phyloP scores from a whole-genome alignment of 768 basidiomycete species.

The Tricholoma flavovirens region DNA sequence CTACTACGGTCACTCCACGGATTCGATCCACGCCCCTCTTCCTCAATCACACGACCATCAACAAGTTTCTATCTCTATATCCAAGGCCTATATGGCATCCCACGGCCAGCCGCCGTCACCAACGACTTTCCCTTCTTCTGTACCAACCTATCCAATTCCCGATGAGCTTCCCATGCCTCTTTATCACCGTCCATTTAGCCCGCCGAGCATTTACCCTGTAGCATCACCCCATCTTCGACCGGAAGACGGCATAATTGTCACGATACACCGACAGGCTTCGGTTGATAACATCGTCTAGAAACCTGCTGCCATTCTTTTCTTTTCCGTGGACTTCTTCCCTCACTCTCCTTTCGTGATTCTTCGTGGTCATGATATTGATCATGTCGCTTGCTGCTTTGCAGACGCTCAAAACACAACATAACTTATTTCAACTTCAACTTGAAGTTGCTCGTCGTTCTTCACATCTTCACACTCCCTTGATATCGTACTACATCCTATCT shows the following conservation, averaged over 20 bases:
- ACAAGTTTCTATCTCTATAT: neutral
- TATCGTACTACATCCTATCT: neutral
- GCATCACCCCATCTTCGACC: constrained; percentile 1
- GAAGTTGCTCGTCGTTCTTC: neutral
- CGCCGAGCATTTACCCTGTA: constrained; percentile 11
- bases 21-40: neutral
- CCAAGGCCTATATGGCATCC: neutral
- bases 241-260: constrained; percentile 11
- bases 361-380: neutral
- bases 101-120: neutral
- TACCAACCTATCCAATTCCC: neutral
- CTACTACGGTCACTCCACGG: neutral
- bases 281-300: constrained; percentile 17
- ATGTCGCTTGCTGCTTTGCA: neutral
- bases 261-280: constrained; percentile 20
- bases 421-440: too few species aligned
- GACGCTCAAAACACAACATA: neutral
- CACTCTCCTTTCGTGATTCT: neutral
- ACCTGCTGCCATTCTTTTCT: neutral
- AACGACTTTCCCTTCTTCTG: constrained; percentile 1
- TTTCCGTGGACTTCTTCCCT: neutral
- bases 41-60: neutral
- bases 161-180: constrained; percentile 1
- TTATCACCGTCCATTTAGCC: constrained; percentile 11
- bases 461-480: neutral